Conservation (phyloP, 2,329 filamentous ascomycete species). For the Paracoccidioides lutzii region DNA sequence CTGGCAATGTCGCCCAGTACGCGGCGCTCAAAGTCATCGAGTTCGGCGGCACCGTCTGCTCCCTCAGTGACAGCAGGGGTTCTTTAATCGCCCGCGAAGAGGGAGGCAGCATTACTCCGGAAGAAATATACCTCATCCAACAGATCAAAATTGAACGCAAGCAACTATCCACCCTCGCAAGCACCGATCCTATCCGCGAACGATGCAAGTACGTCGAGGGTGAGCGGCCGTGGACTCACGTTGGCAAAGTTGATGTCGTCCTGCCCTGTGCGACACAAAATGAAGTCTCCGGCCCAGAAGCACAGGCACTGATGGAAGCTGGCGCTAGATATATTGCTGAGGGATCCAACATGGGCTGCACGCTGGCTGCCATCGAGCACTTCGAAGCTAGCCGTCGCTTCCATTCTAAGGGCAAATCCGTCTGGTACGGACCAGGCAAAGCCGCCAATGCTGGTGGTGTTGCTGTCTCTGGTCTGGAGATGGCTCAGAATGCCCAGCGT, state of each 20-base stretch:
- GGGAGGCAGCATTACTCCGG: constrained; percentile 56
- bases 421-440: constrained; percentile 97
- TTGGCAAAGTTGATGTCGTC: constrained; percentile 78
- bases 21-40: constrained; percentile 93
- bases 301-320: constrained; percentile 60
- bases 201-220: constrained; percentile 79
- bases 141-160: constrained; percentile 76
- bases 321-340: constrained; percentile 83
- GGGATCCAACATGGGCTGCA: constrained; percentile 98
- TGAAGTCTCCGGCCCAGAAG: constrained; percentile 88
- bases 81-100: constrained; percentile 61
- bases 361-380: constrained; percentile 82
- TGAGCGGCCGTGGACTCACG: constrained; percentile 81
- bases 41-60: constrained; percentile 84
- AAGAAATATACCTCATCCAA: constrained; percentile 67
- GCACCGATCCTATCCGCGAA: constrained; percentile 41
- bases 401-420: constrained; percentile 47
- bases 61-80: constrained; percentile 86
- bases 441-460: constrained; percentile 96
- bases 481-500: constrained; percentile 92
- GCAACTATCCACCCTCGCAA: constrained; percentile 60
- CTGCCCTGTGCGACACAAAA: constrained; percentile 95
- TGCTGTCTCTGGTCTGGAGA: constrained; percentile 92
- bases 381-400: constrained; percentile 57
- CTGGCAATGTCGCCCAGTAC: constrained; percentile 96